Conservation (phyloP, 352 stramenopile genomes). For the Globisporangium parvum region DNA sequence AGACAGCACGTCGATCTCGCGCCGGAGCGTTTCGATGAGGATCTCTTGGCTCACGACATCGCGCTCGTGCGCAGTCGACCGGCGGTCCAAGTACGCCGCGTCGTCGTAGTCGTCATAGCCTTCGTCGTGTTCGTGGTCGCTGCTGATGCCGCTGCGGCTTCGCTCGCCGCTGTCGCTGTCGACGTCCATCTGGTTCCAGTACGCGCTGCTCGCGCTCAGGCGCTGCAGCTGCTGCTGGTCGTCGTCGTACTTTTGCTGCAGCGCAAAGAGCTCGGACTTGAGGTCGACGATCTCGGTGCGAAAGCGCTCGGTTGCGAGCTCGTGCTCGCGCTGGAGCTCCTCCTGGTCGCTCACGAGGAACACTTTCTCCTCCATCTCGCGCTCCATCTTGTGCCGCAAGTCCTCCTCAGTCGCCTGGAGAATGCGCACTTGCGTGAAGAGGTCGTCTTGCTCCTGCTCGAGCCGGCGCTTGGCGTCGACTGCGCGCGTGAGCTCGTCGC, state of each 20-base stretch:
- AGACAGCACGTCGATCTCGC: constrained; percentile 63
- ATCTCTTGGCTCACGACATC: constrained; percentile 56
- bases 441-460: constrained; percentile 72
- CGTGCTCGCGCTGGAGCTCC: constrained; percentile 75
- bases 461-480: constrained; percentile 39
- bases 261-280: constrained; percentile 73
- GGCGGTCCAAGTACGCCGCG: constrained; percentile 20
- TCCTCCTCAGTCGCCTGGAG: constrained; percentile 74
- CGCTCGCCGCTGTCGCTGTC: constrained; percentile 14
- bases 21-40: constrained; percentile 58
- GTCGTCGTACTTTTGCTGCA: constrained; percentile 59
- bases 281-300: constrained; percentile 83
- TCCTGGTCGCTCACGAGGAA: constrained; percentile 80
- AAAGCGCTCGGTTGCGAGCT: constrained; percentile 70
- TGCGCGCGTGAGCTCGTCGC: constrained; percentile 30
- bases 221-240: not conserved
- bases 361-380: constrained; percentile 83
- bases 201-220: constrained; percentile 10
- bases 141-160: not conserved
- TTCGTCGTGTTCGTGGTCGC: not conserved
- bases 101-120: constrained; percentile 23
- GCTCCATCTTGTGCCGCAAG: constrained; percentile 77
- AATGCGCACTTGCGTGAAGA: constrained; percentile 78
- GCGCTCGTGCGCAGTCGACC: constrained; percentile 53
- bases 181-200: constrained; percentile 9